Base-by-base conservation (phyloP, 345 rosid species). In the Eucalyptus rudis region DNA sequence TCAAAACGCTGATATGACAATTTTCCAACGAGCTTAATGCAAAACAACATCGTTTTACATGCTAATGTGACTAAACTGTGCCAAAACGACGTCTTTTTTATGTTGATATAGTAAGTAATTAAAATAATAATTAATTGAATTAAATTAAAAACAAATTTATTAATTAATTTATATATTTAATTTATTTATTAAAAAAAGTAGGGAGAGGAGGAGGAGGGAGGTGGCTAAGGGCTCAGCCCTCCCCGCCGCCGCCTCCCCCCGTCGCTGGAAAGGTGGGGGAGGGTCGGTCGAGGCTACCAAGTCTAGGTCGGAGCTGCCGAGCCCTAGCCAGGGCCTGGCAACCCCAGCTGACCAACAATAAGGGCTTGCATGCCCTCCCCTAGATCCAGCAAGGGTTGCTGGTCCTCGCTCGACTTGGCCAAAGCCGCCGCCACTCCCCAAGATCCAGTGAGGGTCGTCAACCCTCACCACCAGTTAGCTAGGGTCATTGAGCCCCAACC, bases 281-380 rank as follows among this genome's bases (percentile, higher is more conserved):
- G 20, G 54, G 54, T 51, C 2, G 22, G 43, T 43, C 7, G 43
- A 43, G 43, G 43, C 7, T 5, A 4, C 43, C 43, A 5, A 43
- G 43, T 43, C 43, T 43, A 1, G 43, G 20, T 4, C 0, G 0
- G 2, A 20, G 54, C 54, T 0, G 4, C 0, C 2, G 0, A 16
- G 54, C 54, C 20, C 1, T 2, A 0, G 8, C 54, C 0, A 0
- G 0, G 2, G 1, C 54, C 7, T 1, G 0, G 8, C 20, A 0
- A 51, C 0, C 20, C 2, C 3, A 1, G 0, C 7, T 8, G 0
- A 51, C 8, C 2, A 0, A 0, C 1, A 0, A 0, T 0, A 8
- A 51, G 20, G 54, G 8, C 20, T 15, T 15, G 52, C 2, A 7
- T 50, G 52, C 52, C 52, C 51, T 49, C 51, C 6, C 51, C 17